A percentile compares a stretch with the other conserved stretches of the same genome.
phyloP scores from a whole-genome alignment of 177 flowering plant genomes.

The Telopea speciosissima region DNA sequence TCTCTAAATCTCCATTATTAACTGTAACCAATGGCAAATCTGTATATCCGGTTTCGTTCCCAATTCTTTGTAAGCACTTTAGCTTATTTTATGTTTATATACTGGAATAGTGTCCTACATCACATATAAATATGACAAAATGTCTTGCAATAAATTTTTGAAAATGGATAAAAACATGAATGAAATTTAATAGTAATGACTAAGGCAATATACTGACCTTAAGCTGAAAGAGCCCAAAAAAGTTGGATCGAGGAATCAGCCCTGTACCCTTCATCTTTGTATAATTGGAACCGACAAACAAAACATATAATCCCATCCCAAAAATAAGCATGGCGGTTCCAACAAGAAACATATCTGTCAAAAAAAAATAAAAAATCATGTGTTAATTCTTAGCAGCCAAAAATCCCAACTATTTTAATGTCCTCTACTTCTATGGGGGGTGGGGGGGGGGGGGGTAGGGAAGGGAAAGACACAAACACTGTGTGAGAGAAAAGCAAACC shows the following conservation, averaged over 20 bases:
- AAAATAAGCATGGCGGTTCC: conserved; percentile 79
- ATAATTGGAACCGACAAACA: conserved; percentile 52
- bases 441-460: too few species aligned
- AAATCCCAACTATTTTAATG: background rate
- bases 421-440: too few species aligned
- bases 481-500: conserved; percentile 36
- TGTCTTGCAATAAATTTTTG: too few species aligned
- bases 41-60: too few species aligned
- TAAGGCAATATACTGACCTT: conserved; percentile 29
- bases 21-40: too few species aligned
- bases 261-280: conserved; percentile 18
- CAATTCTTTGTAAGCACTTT: background rate
- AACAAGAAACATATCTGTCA: conserved; percentile 63
- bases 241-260: conserved; percentile 35
- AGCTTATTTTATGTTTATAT: background rate
- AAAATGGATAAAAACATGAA: background rate
- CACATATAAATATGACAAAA: background rate
- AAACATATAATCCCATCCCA: conserved; percentile 51
- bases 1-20: too few species aligned
- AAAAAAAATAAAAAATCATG: background rate
- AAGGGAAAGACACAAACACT: too few species aligned
- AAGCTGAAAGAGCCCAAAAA: conserved; percentile 50
- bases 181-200: background rate
- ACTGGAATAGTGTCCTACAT: background rate
- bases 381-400: background rate